Evolutionary conservation across 2,329 filamentous ascomycete species (phyloP).

Genomic region (Chaetothyriales sp.): DNA sequence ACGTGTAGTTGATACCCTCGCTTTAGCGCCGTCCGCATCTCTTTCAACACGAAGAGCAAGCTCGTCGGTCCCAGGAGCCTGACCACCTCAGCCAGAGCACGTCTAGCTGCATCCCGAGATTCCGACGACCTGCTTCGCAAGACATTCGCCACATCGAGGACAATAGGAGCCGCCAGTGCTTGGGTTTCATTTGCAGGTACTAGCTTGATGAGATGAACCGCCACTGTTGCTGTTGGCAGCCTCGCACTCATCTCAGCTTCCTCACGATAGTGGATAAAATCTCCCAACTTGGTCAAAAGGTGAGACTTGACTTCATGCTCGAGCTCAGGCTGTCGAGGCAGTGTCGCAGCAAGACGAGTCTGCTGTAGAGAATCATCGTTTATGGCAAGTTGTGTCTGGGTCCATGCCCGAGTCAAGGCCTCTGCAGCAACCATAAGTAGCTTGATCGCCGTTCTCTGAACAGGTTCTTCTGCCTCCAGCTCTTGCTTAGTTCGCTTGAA

Average conservation of each 20-base stretch:
- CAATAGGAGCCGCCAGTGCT: constrained; percentile 61
- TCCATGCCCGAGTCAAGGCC: constrained; percentile 46
- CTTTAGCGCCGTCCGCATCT: constrained; percentile 67
- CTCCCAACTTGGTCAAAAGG: constrained; percentile 65
- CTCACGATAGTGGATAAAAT: constrained; percentile 85
- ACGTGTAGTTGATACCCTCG: constrained; percentile 90
- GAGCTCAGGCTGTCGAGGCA: constrained; percentile 56
- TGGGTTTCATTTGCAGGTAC: constrained; percentile 61
- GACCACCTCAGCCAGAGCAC: constrained; percentile 74
- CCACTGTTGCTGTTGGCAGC: constrained; percentile 75
- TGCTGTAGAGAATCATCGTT: constrained; percentile 17
- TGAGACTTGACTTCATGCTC: constrained; percentile 57
- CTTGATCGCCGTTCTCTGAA: constrained; percentile 61
- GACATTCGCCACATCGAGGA: constrained; percentile 88
- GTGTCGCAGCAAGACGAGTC: constrained; percentile 44
- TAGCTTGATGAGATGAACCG: constrained; percentile 73
- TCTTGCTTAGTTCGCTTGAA: constrained; percentile 75
- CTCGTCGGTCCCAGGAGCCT: constrained; percentile 66
- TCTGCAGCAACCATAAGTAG: constrained; percentile 73
- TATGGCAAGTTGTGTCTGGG: constrained; percentile 13
- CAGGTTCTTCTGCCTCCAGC: constrained; percentile 52
- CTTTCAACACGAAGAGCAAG: constrained; percentile 86
- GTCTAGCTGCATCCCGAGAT: constrained; percentile 77
- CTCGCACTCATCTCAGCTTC: constrained; percentile 88
- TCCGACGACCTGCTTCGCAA: constrained; percentile 79